phyloP scores from a whole-genome alignment of 305 asterid species.

The Salvia sclarea region DNA sequence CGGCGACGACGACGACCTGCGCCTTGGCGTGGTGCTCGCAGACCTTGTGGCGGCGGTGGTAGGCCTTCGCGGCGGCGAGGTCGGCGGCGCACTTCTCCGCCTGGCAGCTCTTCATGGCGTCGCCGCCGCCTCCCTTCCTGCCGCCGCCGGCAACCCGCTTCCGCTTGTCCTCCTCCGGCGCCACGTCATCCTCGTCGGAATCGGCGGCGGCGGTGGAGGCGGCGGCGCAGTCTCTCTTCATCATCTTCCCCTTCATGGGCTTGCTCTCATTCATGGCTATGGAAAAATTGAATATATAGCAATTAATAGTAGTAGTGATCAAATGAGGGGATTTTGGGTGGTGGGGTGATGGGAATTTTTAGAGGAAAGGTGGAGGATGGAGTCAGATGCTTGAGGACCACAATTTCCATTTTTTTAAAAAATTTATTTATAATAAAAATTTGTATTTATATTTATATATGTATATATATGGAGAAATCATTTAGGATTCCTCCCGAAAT shows the following conservation, averaged over 20 bases:
- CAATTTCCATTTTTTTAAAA: constrained; percentile 39
- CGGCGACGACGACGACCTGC: constrained; percentile 60
- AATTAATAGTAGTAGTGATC: background rate
- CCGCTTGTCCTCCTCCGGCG: constrained; percentile 41
- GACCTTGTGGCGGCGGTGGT: constrained; percentile 81
- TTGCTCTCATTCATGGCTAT: constrained; percentile 14
- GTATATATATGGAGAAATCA: no score
- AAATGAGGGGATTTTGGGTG: constrained; percentile 27
- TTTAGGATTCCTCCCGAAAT: no score
- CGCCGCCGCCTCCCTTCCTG: constrained; percentile 35
- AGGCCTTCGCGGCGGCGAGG: constrained; percentile 63
- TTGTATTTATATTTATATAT: no score
- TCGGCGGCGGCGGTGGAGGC: background rate
- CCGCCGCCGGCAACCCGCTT: constrained; percentile 37
- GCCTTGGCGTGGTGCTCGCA: constrained; percentile 83
- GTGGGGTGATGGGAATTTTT: constrained; percentile 55
- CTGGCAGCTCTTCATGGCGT: constrained; percentile 59
- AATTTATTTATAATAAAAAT: background rate
- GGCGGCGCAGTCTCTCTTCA: constrained; percentile 30
- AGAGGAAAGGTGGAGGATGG: constrained; percentile 41
- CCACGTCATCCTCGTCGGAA: constrained; percentile 37
- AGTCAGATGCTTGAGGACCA: constrained; percentile 66
- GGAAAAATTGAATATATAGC: background rate
- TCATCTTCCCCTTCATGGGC: constrained; percentile 32
- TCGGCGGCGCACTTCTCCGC: constrained; percentile 74